Base-by-base conservation (phyloP, 1,284 basidiomycete genomes). In the Malassezia arunalokei region DNA sequence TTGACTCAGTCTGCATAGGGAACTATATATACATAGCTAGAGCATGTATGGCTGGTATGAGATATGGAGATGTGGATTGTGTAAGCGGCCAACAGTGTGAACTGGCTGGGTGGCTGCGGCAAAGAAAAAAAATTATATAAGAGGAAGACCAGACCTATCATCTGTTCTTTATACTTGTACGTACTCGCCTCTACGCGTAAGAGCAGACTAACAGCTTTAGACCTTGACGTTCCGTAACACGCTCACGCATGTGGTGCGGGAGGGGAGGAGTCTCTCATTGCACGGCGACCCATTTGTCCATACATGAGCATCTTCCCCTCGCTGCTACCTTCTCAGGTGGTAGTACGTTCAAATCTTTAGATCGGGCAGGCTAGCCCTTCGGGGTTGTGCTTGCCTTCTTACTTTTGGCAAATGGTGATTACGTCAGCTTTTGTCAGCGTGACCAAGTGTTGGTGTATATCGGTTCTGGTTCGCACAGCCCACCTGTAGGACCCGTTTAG, bases 241-340 rank as follows among this genome's bases (percentile, higher is more conserved):
- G 53, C 53, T 55, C 53, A 55, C n/a, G 53, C 53, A 55, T 55
- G 48, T 47, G 53, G 35, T 50, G 47, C 48, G 53, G 53, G 53
- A 55, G 53, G 48, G 45, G 42, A 39, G 30, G 43, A 55, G 28
- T 38, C 43, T 55, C 43, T 44, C 53, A 55, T 55, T 55, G 53
- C 53, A 55, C 53, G 53, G 53, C 53, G 53, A 55, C 53, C 53
- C 53, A 39, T 55, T 54, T 50, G 53, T 45, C 53, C 53, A 50
- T 47, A 55, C 53, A 55, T 44, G 43, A 55, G 43, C 38, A 42
- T 49, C 32, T 20, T 15, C 48, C 41, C 42, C 53, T 55, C 53
- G 53, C 53, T 55, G 53, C 53, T 55, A 37, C 53, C 53, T 35
- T 37, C 30, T 30, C 39, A 35, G 52, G 53, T 55, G 53, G 53